These are phyloP conservation scores for Citrus inodora DNA, from an alignment of 345 rosid species.

Conservation along the genomic window DNA sequence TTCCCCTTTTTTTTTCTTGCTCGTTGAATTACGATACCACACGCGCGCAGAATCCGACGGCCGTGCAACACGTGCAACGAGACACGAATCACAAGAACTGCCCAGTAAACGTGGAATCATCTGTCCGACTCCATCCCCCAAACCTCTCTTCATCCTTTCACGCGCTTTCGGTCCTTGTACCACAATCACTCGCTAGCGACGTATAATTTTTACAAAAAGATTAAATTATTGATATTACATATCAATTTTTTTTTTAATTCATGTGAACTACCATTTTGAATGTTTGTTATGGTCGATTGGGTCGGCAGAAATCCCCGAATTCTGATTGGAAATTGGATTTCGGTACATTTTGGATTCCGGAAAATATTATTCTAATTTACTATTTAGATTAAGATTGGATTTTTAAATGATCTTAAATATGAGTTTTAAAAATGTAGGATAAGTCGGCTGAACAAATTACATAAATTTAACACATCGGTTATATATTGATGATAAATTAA, in stretches of 20 bases:
- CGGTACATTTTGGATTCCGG: no score
- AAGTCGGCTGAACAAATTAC: accelerated
- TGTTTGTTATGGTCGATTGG: no score
- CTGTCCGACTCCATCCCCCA: slow-evolving; percentile 23
- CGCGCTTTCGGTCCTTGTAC: neutral
- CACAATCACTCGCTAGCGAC: no score
- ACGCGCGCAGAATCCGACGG: slow-evolving; percentile 17
- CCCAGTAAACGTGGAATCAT: slow-evolving; percentile 29
- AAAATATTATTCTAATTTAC: no score
- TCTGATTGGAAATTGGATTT: no score
- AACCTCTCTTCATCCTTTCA: neutral
- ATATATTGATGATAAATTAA: accelerated
- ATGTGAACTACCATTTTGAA: no score
- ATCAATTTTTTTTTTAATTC: no score
- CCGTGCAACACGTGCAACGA: slow-evolving; percentile 30
- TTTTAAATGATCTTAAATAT: no score
- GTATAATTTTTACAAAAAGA: no score
- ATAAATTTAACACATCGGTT: accelerated
- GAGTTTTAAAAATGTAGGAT: accelerated
- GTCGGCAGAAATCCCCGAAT: no score
- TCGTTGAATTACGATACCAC: neutral
- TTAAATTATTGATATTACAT: no score
- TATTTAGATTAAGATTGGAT: no score
- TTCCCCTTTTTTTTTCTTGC: neutral
- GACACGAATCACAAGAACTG: slow-evolving; percentile 24